These are phyloP conservation scores for Hericium alpestre DNA, from an alignment of 768 basidiomycete genomes.

Conservation along the genomic window DNA sequence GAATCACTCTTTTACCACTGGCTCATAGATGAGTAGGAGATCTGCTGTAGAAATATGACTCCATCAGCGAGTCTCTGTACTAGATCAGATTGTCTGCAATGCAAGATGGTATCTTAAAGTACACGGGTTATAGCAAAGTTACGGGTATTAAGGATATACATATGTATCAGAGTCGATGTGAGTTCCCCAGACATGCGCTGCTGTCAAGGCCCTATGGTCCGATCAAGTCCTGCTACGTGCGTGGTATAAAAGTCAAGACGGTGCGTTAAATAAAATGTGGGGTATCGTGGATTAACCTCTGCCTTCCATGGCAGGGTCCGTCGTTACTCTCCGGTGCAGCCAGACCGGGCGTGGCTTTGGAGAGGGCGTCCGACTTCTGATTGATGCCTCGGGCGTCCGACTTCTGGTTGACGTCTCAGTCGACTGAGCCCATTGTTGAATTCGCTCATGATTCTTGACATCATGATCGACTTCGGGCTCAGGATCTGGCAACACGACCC, in stretches of 20 bases:
- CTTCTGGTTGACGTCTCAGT: constrained; percentile 8
- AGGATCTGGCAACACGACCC: neutral
- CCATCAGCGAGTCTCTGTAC: too few relatives aligned
- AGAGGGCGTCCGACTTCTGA: constrained; percentile 1
- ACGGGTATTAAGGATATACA: neutral
- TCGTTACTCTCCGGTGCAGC: constrained; percentile 14
- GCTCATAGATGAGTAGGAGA: too few relatives aligned
- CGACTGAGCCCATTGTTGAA: constrained; percentile 12
- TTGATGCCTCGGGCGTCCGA: neutral
- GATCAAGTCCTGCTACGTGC: neutral
- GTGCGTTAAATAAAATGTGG: too few relatives aligned
- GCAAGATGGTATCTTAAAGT: too few relatives aligned
- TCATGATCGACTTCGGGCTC: neutral
- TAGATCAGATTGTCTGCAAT: too few relatives aligned
- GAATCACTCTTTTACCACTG: too few relatives aligned
- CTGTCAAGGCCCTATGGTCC: neutral
- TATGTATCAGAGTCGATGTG: neutral
- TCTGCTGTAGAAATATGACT: too few relatives aligned
- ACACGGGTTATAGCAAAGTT: neutral
- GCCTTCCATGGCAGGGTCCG: constrained; percentile 12
- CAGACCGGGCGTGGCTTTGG: constrained; percentile 2
- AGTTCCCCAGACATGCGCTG: too few relatives aligned
- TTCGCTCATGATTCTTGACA: constrained; percentile 10
- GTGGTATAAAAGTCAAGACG: too few relatives aligned
- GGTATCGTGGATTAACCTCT: neutral